Evolutionary conservation across 495 filamentous ascomycete species (phyloP), one percentile per base, ranked within the genome.

Genomic region (Podospora pseudocomata): DNA sequence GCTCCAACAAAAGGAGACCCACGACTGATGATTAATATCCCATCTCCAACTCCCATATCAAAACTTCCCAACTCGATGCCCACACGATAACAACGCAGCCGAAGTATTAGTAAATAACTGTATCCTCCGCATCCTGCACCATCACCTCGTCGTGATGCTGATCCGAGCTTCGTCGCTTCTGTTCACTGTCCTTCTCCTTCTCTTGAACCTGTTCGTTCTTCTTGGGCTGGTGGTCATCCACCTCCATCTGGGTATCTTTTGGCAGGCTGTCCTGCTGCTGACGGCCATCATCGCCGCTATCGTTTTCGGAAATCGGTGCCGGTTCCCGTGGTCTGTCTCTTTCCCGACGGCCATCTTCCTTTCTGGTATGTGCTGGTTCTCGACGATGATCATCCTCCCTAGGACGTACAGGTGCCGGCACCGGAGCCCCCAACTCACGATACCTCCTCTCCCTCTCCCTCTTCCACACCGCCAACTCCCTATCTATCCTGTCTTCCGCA

Each of bases 91-190:
- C 44, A 18, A 63, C 60, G 34, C 13, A 16, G 15, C 63, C 55
- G 5, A 44, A 49, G 44, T 39, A 70, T 86, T 86, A 95, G 80
- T 95, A 94, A 68, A 95, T 92, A 65, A 95, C 92, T 65, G 87
- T 92, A 72, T 94, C 92, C 81, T 95, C 92, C 60, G 91, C 88
- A 72, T 89, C 89, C 75, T 93, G 90, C 61, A 88, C 80, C 74
- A 92, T 81, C 61, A 90, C 86, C 74, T 90, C 90, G 64, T 89
- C 87, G 60, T 83, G 78, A 54, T 85, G 83, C 70, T 81, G 82
- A 49, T 49, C 39, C 15, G 39, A 49, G 15, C 39, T 49, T 16
- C 39, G 39, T 11, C 39, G 7, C 39, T 49, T 49, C 7, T 16
- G 7, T 3, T 49, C 39, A 11, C 7, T 49, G 15, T 49, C 39